Conservation (phyloP, 495 filamentous ascomycete species). For the Penicillium desertorum region DNA sequence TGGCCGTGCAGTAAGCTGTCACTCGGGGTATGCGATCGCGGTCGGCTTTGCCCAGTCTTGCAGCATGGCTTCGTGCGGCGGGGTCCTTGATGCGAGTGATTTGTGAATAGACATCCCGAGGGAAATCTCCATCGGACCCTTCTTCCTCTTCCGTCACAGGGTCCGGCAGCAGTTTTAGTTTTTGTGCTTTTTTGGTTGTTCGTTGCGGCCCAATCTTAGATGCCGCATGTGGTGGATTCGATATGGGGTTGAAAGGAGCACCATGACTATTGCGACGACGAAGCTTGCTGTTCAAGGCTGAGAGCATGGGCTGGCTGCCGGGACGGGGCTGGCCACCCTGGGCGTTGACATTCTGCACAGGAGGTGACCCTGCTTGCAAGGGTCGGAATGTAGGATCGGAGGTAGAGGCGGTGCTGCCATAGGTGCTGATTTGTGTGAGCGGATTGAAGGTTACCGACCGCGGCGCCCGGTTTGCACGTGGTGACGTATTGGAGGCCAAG, state of each 20-base stretch:
- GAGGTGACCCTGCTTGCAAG: slow-evolving; percentile 41
- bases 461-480: slow-evolving; percentile 40
- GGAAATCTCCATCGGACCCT: slow-evolving; percentile 78
- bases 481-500: slow-evolving; percentile 39
- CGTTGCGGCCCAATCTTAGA: slow-evolving; percentile 92
- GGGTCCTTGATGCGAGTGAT: slow-evolving; percentile 95
- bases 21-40: slow-evolving; percentile 83
- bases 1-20: slow-evolving; percentile 94
- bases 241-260: slow-evolving; percentile 51
- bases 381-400: slow-evolving; percentile 46
- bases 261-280: slow-evolving; percentile 81
- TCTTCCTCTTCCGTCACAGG: slow-evolving; percentile 73
- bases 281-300: slow-evolving; percentile 82
- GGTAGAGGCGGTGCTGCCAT: slow-evolving; percentile 44
- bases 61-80: slow-evolving; percentile 88
- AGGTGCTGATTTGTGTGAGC: slow-evolving; percentile 58
- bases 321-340: slow-evolving; percentile 32
- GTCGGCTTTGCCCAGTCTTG: slow-evolving; percentile 89
- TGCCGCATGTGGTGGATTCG: slow-evolving; percentile 43
- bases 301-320: slow-evolving; percentile 66
- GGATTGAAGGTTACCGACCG: slow-evolving; percentile 74
- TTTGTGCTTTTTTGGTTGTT: slow-evolving; percentile 93
- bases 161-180: slow-evolving; percentile 90
- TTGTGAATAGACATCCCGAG: slow-evolving; percentile 94
- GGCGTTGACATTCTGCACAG: slow-evolving; percentile 36